phyloP scores from a whole-genome alignment of 2,329 filamentous ascomycete species.

The Fusarium compactum region DNA sequence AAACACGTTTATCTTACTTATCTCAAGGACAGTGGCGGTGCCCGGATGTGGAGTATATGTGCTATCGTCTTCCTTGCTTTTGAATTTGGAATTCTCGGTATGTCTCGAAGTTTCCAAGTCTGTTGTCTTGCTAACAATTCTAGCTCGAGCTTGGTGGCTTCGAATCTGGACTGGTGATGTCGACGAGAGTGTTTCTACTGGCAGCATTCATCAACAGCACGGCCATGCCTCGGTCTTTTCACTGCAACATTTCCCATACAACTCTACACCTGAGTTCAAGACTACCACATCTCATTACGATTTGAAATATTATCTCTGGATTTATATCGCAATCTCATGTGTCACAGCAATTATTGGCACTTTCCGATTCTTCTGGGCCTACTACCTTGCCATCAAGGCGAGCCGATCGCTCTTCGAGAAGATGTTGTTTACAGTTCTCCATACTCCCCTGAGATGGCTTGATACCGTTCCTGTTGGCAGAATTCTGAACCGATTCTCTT shows the following conservation, averaged over 20 bases:
- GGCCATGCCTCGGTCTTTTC: constrained; percentile 60
- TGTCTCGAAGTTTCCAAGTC: constrained; percentile 17
- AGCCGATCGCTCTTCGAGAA: constrained; percentile 76
- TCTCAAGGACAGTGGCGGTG: constrained; percentile 73
- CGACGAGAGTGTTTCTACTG: constrained; percentile 23
- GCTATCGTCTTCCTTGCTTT: constrained; percentile 66
- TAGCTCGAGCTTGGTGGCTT: constrained; percentile 72
- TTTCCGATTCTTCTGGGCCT: constrained; percentile 72
- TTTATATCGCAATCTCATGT: constrained; percentile 78
- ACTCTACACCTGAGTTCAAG: constrained; percentile 52
- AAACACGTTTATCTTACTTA: constrained; percentile 76
- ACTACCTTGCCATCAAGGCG: constrained; percentile 73
- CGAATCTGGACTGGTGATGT: constrained; percentile 68
- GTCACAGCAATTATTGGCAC: constrained; percentile 70
- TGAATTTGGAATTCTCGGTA: constrained; percentile 67
- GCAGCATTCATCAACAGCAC: constrained; percentile 51
- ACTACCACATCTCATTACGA: constrained; percentile 51
- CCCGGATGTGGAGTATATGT: constrained; percentile 68
- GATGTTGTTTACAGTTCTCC: constrained; percentile 74
- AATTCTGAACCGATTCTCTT: constrained; percentile 81
- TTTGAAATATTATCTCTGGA: constrained; percentile 73
- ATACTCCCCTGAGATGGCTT: constrained; percentile 81
- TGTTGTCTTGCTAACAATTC: constrained; percentile 9
- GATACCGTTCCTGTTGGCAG: constrained; percentile 83
- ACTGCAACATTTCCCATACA: constrained; percentile 60